Conservation (phyloP, 2,329 filamentous ascomycete species). For the Aspergillus cejpii region DNA sequence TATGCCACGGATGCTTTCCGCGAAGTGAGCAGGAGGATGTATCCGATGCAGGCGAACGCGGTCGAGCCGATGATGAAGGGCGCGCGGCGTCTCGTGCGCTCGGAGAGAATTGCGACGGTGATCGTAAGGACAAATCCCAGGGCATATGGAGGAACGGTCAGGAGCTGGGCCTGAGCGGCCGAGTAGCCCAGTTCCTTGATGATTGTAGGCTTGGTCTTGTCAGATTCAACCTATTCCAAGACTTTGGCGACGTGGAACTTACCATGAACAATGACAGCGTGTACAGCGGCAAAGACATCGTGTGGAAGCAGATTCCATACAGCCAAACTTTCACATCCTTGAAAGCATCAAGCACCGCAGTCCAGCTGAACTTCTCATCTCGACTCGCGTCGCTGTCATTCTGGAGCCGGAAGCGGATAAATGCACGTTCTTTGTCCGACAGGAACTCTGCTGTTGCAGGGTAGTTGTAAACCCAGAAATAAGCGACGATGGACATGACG, state of each 20-base stretch:
- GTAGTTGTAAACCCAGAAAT: constrained; percentile 41
- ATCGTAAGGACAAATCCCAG: constrained; percentile 57
- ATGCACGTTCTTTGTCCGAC: constrained; percentile 48
- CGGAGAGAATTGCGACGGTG: constrained; percentile 53
- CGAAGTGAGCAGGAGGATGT: constrained; percentile 54
- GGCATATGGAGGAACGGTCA: constrained; percentile 60
- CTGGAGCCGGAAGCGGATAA: constrained; percentile 57
- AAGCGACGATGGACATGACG: constrained; percentile 40
- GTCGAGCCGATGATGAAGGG: constrained; percentile 58
- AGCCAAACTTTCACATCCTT: constrained; percentile 66
- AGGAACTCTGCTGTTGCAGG: constrained; percentile 39
- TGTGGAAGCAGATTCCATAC: constrained; percentile 65
- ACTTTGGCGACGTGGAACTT: neutral
- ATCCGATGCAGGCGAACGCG: constrained; percentile 54
- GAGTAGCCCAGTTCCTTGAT: constrained; percentile 41
- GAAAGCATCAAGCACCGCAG: constrained; percentile 56
- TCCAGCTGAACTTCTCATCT: constrained; percentile 63
- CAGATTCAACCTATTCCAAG: neutral
- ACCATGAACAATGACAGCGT: constrained; percentile 37
- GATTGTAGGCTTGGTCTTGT: constrained; percentile 32
- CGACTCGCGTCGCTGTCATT: constrained; percentile 64
- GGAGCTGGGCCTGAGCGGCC: constrained; percentile 43
- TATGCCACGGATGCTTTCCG: constrained; percentile 53
- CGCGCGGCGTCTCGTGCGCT: constrained; percentile 52
- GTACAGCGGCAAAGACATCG: constrained; percentile 56